Evolutionary conservation across 805 yeast species (phyloP).

Genomic region (Yamadazyma insecticola): DNA sequence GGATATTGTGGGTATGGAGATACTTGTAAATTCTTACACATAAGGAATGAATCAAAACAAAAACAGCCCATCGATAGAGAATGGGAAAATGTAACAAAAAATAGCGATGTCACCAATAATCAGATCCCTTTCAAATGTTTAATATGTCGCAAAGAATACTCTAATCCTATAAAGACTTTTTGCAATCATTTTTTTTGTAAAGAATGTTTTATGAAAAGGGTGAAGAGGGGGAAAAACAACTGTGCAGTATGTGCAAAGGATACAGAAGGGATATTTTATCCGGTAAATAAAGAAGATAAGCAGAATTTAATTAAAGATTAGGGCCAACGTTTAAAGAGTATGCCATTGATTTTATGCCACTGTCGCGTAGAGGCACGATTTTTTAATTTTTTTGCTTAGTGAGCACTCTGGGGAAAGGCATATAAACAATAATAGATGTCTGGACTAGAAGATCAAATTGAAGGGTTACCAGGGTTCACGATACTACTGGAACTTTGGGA

Average conservation of each 20-base stretch:
- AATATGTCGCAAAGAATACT: constrained; percentile 53
- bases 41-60: constrained; percentile 77
- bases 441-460: constrained; percentile 22
- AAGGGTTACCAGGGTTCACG: constrained; percentile 54
- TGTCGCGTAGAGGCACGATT: too few relatives aligned
- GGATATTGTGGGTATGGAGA: constrained; percentile 98
- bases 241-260: constrained; percentile 59
- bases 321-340: too few relatives aligned
- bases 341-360: too few relatives aligned
- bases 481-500: constrained; percentile 54
- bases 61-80: constrained; percentile 63
- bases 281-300: constrained; percentile 14
- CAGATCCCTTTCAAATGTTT: constrained; percentile 57
- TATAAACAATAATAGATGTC: constrained; percentile 17
- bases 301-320: too few relatives aligned
- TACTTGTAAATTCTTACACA: constrained; percentile 89
- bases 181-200: constrained; percentile 68
- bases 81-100: constrained; percentile 51
- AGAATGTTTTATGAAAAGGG: constrained; percentile 49
- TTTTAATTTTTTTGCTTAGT: too few relatives aligned
- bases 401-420: too few relatives aligned
- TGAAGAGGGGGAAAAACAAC: constrained; percentile 33
- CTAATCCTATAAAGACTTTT: constrained; percentile 50
- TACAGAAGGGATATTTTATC: constrained; percentile 56
- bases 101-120: constrained; percentile 3